Evolutionary conservation across 2,329 filamentous ascomycete species (phyloP).

Genomic region (Monilinia laxa): DNA sequence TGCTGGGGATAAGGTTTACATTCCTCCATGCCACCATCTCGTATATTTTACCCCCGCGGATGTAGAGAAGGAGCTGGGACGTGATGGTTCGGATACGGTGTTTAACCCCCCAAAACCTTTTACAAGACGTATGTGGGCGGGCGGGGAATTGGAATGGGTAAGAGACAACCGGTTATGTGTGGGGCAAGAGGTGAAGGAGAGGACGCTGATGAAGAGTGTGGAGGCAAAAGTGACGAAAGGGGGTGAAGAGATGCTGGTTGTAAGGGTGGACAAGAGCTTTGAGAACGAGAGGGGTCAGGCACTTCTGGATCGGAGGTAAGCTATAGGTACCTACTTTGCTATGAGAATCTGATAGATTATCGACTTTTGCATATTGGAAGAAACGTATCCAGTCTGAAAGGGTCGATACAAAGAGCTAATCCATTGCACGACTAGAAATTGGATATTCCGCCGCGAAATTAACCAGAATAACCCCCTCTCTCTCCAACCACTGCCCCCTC

Average conservation of each 20-base stretch:
- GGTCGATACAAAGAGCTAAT: background rate
- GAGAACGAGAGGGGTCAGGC: constrained; percentile 51
- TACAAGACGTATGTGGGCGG: constrained; percentile 67
- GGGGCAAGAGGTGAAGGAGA: constrained; percentile 57
- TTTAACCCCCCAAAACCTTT: constrained; percentile 62
- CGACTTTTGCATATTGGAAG: background rate
- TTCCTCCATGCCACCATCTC: constrained; percentile 54
- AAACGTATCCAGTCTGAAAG: too few relatives aligned
- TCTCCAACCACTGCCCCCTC: constrained; percentile 28
- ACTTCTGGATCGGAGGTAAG: constrained; percentile 54
- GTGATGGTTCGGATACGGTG: constrained; percentile 59
- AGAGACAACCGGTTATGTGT: constrained; percentile 48
- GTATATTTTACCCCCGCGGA: constrained; percentile 62
- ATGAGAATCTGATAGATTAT: background rate
- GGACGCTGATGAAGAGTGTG: constrained; percentile 54
- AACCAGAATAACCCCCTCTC: constrained; percentile 28
- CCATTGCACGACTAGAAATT: constrained; percentile 31
- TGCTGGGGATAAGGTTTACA: constrained; percentile 23
- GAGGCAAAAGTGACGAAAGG: constrained; percentile 54
- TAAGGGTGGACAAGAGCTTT: constrained; percentile 62
- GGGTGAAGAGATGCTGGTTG: constrained; percentile 62
- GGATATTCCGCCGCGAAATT: constrained; percentile 39
- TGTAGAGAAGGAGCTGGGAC: constrained; percentile 54
- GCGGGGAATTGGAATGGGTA: constrained; percentile 56
- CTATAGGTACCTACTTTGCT: background rate